Conservation (phyloP, 2,329 filamentous ascomycete genomes). For the Penicillium hordei region DNA sequence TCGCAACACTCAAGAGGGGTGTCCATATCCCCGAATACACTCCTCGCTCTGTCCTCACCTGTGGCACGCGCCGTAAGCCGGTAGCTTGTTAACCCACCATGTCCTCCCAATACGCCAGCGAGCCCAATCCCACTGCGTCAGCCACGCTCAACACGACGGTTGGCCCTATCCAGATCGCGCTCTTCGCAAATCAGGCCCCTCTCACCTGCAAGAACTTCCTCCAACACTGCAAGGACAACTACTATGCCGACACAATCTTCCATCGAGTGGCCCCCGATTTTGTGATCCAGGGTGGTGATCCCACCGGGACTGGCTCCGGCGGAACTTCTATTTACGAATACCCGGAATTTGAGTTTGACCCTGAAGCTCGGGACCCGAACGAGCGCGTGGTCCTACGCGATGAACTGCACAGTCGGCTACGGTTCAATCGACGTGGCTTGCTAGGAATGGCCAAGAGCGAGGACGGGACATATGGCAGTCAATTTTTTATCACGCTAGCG, state of each 20-base stretch:
- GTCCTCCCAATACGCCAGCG: conserved; percentile 90
- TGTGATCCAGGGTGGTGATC: conserved; percentile 91
- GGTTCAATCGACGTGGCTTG: conserved; percentile 86
- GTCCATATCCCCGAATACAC: neutral
- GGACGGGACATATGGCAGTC: conserved; percentile 80
- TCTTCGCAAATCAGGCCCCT: conserved; percentile 93
- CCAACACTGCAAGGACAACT: conserved; percentile 89
- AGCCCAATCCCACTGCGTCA: conserved; percentile 90
- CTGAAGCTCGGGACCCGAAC: conserved; percentile 47
- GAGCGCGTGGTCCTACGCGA: conserved; percentile 71
- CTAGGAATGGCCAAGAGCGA: conserved; percentile 87
- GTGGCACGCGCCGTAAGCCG: neutral
- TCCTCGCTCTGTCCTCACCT: neutral
- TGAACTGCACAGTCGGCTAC: conserved; percentile 87
- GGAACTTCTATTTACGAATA: conserved; percentile 91
- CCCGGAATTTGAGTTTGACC: conserved; percentile 55
- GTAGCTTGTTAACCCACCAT: conserved; percentile 50
- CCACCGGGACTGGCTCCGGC: conserved; percentile 86
- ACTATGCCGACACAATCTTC: conserved; percentile 92
- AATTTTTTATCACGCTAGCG: conserved; percentile 94
- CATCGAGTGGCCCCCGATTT: conserved; percentile 91
- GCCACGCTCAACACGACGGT: conserved; percentile 85
- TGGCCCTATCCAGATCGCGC: conserved; percentile 85
- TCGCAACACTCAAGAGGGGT: conserved; percentile 1
- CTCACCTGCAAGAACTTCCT: conserved; percentile 93